phyloP scores from a whole-genome alignment of 768 basidiomycete species.

The Leccinum fibrillosum region DNA sequence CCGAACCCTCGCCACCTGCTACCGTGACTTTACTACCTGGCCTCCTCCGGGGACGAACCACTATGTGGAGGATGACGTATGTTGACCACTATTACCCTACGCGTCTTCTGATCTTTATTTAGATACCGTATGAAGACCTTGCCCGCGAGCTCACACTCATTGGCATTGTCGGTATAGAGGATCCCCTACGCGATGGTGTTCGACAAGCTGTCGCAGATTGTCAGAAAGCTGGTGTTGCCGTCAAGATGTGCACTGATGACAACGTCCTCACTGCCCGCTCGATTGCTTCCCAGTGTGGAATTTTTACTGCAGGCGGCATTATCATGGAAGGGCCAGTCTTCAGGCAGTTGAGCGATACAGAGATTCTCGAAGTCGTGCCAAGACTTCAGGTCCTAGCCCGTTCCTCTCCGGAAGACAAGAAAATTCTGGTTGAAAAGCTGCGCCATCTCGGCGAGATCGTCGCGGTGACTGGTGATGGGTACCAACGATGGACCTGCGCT shows the following conservation, averaged over 20 bases:
- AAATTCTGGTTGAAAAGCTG: constrained; percentile 84
- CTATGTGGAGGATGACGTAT: constrained; percentile 52
- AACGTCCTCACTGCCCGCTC: constrained; percentile 95
- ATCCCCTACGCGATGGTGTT: constrained; percentile 90
- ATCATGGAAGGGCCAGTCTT: constrained; percentile 99
- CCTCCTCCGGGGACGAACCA: constrained; percentile 55
- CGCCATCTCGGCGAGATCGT: constrained; percentile 86
- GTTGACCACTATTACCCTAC: constrained; percentile 9
- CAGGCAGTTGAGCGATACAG: constrained; percentile 65
- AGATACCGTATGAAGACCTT: constrained; percentile 73
- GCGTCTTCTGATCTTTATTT: constrained; percentile 12
- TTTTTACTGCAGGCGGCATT: constrained; percentile 88
- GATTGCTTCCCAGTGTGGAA: constrained; percentile 94
- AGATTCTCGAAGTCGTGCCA: constrained; percentile 82
- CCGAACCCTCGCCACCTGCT: constrained; percentile 92
- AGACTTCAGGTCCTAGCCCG: constrained; percentile 95
- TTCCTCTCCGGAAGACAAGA: constrained; percentile 97
- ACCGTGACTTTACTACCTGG: constrained; percentile 84
- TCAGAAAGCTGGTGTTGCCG: constrained; percentile 80
- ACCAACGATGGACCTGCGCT: constrained; percentile 97
- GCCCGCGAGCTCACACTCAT: constrained; percentile 77
- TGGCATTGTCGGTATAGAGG: constrained; percentile 92
- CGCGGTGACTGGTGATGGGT: constrained; percentile 94
- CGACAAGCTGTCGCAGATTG: constrained; percentile 86
- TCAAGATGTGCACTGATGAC: constrained; percentile 99